These are phyloP conservation scores for Cunninghamia lanceolata DNA, from an alignment of 75 land plant genomes.

Conservation along the genomic window DNA sequence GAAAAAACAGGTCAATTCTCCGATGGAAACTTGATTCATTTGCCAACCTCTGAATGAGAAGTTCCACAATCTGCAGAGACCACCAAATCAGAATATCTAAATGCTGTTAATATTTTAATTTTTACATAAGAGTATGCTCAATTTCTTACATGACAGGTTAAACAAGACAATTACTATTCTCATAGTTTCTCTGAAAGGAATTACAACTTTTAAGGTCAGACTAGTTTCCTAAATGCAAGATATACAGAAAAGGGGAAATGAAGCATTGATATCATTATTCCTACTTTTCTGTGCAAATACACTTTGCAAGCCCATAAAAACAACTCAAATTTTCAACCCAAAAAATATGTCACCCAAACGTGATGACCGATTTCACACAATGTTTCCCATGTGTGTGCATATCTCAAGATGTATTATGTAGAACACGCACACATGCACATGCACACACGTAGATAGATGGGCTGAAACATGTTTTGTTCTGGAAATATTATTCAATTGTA, in stretches of 20 bases:
- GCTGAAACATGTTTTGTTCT: no score
- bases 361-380: neutral
- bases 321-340: neutral
- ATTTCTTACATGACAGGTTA: neutral
- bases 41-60: conserved; percentile 80
- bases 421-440: neutral
- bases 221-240: neutral
- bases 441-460: no score
- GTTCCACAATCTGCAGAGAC: conserved; percentile 72
- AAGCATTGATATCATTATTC: neutral
- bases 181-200: neutral
- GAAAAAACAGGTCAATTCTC: conserved; percentile 87
- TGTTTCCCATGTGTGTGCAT: no score
- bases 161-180: neutral
- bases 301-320: neutral
- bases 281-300: neutral
- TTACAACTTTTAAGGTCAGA: neutral
- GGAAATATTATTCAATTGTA: no score
- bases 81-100: neutral
- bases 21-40: conserved; percentile 86
- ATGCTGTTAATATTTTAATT: neutral
- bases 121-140: neutral
- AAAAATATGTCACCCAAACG: neutral
- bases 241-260: neutral
- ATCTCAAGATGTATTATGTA: no score